Evolutionary conservation across 805 yeast species (phyloP).

Genomic region (Ogataea saltuana): DNA sequence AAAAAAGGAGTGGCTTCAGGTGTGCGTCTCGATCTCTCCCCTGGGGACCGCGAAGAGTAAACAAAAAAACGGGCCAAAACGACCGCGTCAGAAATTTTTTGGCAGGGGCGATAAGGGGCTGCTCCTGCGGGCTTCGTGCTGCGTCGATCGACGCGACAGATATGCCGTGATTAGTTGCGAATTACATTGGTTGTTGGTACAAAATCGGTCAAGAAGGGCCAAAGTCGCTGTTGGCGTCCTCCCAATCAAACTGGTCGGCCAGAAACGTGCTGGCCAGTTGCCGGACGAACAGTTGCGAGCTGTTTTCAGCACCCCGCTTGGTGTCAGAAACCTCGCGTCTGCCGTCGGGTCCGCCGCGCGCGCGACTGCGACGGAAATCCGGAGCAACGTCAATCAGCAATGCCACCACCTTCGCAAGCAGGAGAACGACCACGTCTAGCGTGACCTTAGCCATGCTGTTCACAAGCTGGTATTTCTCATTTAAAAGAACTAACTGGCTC

Average conservation of each 20-base stretch:
- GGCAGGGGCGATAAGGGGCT: background rate
- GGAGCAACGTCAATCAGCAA: background rate
- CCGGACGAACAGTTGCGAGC: background rate
- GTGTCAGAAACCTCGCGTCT: no score
- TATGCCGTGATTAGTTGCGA: no score
- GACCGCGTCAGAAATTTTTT: no score
- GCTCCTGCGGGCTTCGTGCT: background rate
- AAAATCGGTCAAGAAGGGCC: background rate
- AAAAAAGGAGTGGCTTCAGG: constrained; percentile 24
- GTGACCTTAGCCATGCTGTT: constrained; percentile 1
- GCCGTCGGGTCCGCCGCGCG: background rate
- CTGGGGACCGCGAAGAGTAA: constrained; percentile 1
- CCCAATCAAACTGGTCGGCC: no score
- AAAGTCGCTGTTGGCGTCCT: background rate
- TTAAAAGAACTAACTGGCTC: constrained; percentile 9
- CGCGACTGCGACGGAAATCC: background rate
- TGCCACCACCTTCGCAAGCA: constrained; percentile 3
- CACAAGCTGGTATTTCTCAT: constrained; percentile 12
- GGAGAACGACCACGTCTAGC: background rate
- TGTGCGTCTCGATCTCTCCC: constrained; percentile 9
- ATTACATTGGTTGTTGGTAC: no score
- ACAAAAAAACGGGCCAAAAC: no score
- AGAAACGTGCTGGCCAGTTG: background rate
- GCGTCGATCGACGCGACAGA: background rate
- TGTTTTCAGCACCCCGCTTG: no score